These are phyloP conservation scores for Sclerotinia subarctica DNA, from an alignment of 2,329 filamentous ascomycete species.

Conservation along the genomic window DNA sequence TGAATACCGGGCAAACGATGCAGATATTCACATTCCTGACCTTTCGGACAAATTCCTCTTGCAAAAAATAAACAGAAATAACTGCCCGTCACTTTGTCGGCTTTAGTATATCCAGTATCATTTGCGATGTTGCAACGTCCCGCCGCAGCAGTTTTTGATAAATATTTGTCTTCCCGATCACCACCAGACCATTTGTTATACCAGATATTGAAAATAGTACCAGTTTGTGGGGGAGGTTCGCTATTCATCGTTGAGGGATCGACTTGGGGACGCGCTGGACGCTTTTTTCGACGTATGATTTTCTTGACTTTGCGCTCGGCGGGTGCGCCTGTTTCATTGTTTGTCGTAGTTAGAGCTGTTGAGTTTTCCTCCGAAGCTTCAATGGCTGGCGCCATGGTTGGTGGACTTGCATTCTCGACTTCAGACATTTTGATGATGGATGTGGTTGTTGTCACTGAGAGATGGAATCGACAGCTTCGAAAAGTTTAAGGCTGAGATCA, in stretches of 20 bases:
- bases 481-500: slow-evolving; percentile 23
- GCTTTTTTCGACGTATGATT: slow-evolving; percentile 85
- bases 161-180: slow-evolving; percentile 87
- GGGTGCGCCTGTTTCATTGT: slow-evolving; percentile 32
- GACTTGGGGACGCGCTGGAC: slow-evolving; percentile 86
- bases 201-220: slow-evolving; percentile 97
- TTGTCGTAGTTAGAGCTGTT: slow-evolving; percentile 33
- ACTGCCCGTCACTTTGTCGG: slow-evolving; percentile 71
- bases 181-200: slow-evolving; percentile 98
- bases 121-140: slow-evolving; percentile 82
- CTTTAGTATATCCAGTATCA: slow-evolving; percentile 76
- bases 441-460: slow-evolving; percentile 18
- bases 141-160: slow-evolving; percentile 76
- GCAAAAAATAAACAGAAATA: slow-evolving; percentile 95
- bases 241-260: slow-evolving; percentile 79
- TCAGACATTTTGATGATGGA: slow-evolving; percentile 30
- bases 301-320: slow-evolving; percentile 69
- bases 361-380: slow-evolving; percentile 25
- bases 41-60: slow-evolving; percentile 76
- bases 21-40: slow-evolving; percentile 89
- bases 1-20: slow-evolving; percentile 83
- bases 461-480: background rate
- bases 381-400: slow-evolving; percentile 26
- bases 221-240: slow-evolving; percentile 86
- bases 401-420: slow-evolving; percentile 31